These are phyloP conservation scores for Fusarium sp. DNA, from an alignment of 2,329 filamentous ascomycete species.

Conservation along the genomic window DNA sequence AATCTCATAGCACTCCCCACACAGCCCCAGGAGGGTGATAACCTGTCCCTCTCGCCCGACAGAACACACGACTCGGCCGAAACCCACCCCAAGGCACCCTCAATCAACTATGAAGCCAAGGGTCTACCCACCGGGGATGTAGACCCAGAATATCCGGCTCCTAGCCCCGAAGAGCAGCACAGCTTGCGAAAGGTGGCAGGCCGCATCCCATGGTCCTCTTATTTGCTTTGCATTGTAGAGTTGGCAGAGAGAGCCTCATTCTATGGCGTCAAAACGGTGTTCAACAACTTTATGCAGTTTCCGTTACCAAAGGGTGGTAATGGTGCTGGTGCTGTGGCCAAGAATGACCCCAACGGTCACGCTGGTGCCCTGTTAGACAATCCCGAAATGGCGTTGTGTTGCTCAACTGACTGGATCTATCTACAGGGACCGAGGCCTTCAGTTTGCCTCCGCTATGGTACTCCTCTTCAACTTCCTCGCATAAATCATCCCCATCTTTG, in stretches of 20 bases:
- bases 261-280: constrained; percentile 66
- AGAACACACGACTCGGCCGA: not conserved
- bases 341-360: constrained; percentile 58
- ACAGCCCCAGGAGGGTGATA: not conserved
- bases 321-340: constrained; percentile 58
- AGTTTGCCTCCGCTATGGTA: constrained; percentile 51
- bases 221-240: constrained; percentile 69
- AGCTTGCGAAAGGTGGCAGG: constrained; percentile 49
- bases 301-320: constrained; percentile 65
- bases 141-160: not conserved
- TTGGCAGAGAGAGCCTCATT: constrained; percentile 72
- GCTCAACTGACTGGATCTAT: not conserved
- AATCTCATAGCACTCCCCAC: not conserved
- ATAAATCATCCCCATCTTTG: constrained; percentile 67
- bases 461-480: constrained; percentile 68
- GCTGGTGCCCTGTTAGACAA: constrained; percentile 56
- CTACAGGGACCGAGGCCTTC: not conserved
- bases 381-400: too few relatives aligned
- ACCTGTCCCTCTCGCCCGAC: not conserved
- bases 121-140: not conserved
- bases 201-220: constrained; percentile 63
- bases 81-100: not conserved
- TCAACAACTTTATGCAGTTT: constrained; percentile 71
- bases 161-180: not conserved
- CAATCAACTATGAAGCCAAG: not conserved